These are phyloP conservation scores for Protea cynaroides DNA, from an alignment of 164 flowering plant species.

Conservation along the genomic window DNA sequence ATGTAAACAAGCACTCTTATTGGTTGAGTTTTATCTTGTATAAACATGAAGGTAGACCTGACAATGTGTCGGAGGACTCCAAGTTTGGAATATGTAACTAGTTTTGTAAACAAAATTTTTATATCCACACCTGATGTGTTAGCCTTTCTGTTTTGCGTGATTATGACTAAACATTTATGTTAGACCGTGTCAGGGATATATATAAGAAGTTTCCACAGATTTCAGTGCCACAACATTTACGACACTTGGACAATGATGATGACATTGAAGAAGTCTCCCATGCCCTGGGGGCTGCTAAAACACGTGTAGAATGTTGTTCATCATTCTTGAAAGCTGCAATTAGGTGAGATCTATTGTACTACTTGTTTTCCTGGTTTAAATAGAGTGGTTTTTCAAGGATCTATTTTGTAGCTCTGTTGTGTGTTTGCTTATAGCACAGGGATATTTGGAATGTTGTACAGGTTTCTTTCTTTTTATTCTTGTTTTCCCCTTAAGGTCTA, in stretches of 20 bases:
- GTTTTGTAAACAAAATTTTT: not conserved
- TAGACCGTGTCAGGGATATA: slow-evolving; percentile 84
- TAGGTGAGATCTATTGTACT: slow-evolving; percentile 38
- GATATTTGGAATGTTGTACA: no score
- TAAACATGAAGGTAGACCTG: no score
- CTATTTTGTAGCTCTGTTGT: no score
- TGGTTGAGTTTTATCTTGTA: no score
- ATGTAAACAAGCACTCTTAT: no score
- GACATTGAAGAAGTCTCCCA: slow-evolving; percentile 77
- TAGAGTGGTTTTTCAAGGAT: not conserved
- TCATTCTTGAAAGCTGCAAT: slow-evolving; percentile 87
- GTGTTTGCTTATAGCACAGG: no score
- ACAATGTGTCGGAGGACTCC: no score
- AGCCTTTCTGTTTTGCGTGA: not conserved
- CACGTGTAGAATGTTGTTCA: slow-evolving; percentile 79
- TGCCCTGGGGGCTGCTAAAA: slow-evolving; percentile 84
- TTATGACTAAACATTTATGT: slow-evolving; percentile 27
- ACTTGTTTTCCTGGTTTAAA: not conserved
- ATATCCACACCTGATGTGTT: not conserved
- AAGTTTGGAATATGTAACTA: no score
- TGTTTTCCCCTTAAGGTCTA: no score
- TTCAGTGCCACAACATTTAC: slow-evolving; percentile 61
- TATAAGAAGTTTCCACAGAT: slow-evolving; percentile 68
- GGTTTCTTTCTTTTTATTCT: no score
- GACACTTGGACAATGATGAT: slow-evolving; percentile 66